A percentile compares a stretch with the other conserved stretches of the same genome.
Evolutionary conservation across 1,284 basidiomycete species (phyloP).

Genomic region (Phaffia rhodozyma): DNA sequence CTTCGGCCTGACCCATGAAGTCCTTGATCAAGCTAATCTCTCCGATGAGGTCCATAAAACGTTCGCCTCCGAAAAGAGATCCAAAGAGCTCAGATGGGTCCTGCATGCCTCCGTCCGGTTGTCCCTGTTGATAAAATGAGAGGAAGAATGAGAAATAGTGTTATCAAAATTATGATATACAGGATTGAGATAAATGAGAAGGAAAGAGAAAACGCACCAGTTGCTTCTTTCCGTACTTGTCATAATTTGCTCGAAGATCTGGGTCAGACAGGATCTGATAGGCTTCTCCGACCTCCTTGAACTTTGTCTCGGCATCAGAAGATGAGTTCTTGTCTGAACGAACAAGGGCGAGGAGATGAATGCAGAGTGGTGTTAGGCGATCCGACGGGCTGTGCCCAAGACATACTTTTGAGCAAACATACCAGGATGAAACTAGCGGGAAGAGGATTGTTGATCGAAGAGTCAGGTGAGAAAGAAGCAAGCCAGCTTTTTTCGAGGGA

Average conservation of each 20-base stretch:
- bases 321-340: constrained; percentile 74
- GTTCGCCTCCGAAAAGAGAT: constrained; percentile 80
- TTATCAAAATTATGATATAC: background rate
- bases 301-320: constrained; percentile 76
- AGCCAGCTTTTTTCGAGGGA: background rate
- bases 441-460: background rate
- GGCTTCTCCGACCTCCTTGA: constrained; percentile 89
- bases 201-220: constrained; percentile 44
- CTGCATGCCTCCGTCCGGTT: constrained; percentile 64
- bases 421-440: background rate
- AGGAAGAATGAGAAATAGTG: background rate
- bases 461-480: background rate
- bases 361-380: background rate
- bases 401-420: too few relatives aligned
- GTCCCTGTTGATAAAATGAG: constrained; percentile 39
- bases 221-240: constrained; percentile 75
- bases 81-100: constrained; percentile 85
- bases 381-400: background rate
- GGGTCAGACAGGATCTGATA: constrained; percentile 78
- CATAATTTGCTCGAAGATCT: constrained; percentile 79
- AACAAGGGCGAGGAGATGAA: background rate
- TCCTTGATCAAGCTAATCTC: constrained; percentile 88
- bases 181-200: background rate
- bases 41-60: constrained; percentile 60
- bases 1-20: constrained; percentile 65